Percentiles rank a stretch among this genome's conserved stretches.
phyloP scores from a whole-genome alignment of 805 yeast genomes.

The Saturnispora sanitii region DNA sequence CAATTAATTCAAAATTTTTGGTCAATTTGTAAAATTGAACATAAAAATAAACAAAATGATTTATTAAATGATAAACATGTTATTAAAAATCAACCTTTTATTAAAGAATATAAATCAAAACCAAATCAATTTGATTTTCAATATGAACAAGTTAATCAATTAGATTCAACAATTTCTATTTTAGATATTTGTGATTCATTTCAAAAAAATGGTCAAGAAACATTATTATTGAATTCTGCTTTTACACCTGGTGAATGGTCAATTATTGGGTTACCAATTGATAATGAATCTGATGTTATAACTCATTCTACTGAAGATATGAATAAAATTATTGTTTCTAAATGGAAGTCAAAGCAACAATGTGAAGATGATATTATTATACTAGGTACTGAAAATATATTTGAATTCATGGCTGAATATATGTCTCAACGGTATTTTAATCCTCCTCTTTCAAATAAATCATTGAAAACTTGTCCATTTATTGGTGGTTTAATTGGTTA shows the following conservation, averaged over 20 bases:
- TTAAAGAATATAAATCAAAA: constrained; percentile 11
- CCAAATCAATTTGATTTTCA: constrained; percentile 12
- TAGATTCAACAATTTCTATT: constrained; percentile 6
- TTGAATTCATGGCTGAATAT: constrained; percentile 41
- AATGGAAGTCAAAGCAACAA: no score
- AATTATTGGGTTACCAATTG: constrained; percentile 63
- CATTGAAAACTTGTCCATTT: constrained; percentile 51
- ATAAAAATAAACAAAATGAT: constrained; percentile 25
- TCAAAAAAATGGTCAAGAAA: constrained; percentile 28
- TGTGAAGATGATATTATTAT: no score
- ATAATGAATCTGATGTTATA: constrained; percentile 35
- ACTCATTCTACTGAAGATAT: constrained; percentile 50
- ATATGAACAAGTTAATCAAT: constrained; percentile 11
- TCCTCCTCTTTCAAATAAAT: constrained; percentile 18
- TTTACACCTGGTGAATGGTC: constrained; percentile 83
- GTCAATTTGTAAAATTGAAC: constrained; percentile 17
- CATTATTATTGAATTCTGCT: constrained; percentile 66
- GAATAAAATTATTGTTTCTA: constrained; percentile 20
- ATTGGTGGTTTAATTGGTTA: constrained; percentile 88
- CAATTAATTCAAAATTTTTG: constrained; percentile 56
- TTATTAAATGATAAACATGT: constrained; percentile 17
- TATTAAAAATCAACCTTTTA: constrained; percentile 18
- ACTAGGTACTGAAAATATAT: constrained; percentile 36
- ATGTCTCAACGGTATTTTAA: constrained; percentile 34
- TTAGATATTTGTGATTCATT: constrained; percentile 41